Evolutionary conservation across 2,329 filamentous ascomycete genomes (phyloP).

Genomic region (Aschersonia sp.): DNA sequence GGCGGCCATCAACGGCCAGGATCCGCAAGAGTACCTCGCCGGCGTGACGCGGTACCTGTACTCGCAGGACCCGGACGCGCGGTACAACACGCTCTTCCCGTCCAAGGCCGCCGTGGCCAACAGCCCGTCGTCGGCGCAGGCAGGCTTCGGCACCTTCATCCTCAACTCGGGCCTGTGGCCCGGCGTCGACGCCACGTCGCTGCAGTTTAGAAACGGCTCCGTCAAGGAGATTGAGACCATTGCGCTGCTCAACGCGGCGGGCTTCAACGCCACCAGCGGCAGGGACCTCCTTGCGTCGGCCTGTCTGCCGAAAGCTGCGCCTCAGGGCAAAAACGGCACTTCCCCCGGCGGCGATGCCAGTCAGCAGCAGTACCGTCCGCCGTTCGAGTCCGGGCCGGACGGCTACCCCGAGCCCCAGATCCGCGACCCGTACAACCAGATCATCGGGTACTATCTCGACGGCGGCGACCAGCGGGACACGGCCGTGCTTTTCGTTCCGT

Average conservation of each 20-base stretch:
- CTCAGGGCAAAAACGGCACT: no score
- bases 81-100: slow-evolving; percentile 8
- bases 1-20: slow-evolving; percentile 7
- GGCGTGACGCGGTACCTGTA: neutral
- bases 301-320: neutral
- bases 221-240: neutral
- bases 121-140: neutral
- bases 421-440: slow-evolving; percentile 9
- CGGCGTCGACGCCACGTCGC: neutral
- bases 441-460: slow-evolving; percentile 14
- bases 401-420: slow-evolving; percentile 12
- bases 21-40: slow-evolving; percentile 5
- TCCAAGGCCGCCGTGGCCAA: neutral
- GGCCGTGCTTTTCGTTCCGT: slow-evolving; percentile 11
- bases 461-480: slow-evolving; percentile 5
- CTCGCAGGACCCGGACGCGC: slow-evolving; percentile 9
- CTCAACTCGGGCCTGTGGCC: neutral
- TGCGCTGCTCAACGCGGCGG: neutral
- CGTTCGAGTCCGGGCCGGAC: slow-evolving; percentile 1
- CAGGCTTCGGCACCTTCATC: neutral
- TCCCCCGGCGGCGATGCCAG: no score
- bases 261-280: neutral
- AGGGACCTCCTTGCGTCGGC: neutral
- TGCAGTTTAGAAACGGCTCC: slow-evolving; percentile 2
- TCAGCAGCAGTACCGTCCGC: neutral